These are phyloP conservation scores for Wickerhamiella lipophila DNA, from an alignment of 805 yeast species.

Conservation along the genomic window DNA sequence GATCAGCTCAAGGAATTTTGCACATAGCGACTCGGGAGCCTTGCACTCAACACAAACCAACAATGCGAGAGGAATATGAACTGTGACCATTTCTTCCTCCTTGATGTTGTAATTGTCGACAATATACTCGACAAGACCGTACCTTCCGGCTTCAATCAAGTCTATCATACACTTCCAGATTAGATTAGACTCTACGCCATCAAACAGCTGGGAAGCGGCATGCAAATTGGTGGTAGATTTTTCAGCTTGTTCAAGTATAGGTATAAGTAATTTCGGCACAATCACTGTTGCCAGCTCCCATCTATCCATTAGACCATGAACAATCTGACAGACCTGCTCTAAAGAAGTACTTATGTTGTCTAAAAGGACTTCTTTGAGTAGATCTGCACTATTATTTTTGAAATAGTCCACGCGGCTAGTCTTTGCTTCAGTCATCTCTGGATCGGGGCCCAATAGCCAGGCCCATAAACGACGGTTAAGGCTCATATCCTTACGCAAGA, in stretches of 20 bases:
- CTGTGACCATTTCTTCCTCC: conserved; percentile 75
- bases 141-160: conserved; percentile 30
- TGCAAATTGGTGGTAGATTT: conserved; percentile 30
- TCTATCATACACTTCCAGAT: conserved; percentile 59
- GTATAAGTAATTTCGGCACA: conserved; percentile 56
- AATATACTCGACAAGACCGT: conserved; percentile 46
- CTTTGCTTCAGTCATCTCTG: conserved; percentile 17
- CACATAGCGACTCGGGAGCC: conserved; percentile 26
- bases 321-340: conserved; percentile 47
- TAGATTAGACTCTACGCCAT: conserved; percentile 65
- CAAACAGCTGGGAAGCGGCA: conserved; percentile 61
- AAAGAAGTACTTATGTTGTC: conserved; percentile 26
- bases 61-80: conserved; percentile 63
- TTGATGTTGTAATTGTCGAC: conserved; percentile 54
- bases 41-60: conserved; percentile 24
- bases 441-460: conserved; percentile 81
- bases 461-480: conserved; percentile 86
- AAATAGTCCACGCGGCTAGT: conserved; percentile 44
- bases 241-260: conserved; percentile 35
- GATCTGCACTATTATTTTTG: conserved; percentile 39
- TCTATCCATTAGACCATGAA: conserved; percentile 68
- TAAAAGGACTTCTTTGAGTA: conserved; percentile 42
- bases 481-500: conserved; percentile 82
- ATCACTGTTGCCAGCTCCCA: conserved; percentile 85
- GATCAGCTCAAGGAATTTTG: conserved; percentile 37